phyloP scores from a whole-genome alignment of 1,139 yeast species.

The Blastobotrys buckinghamii region DNA sequence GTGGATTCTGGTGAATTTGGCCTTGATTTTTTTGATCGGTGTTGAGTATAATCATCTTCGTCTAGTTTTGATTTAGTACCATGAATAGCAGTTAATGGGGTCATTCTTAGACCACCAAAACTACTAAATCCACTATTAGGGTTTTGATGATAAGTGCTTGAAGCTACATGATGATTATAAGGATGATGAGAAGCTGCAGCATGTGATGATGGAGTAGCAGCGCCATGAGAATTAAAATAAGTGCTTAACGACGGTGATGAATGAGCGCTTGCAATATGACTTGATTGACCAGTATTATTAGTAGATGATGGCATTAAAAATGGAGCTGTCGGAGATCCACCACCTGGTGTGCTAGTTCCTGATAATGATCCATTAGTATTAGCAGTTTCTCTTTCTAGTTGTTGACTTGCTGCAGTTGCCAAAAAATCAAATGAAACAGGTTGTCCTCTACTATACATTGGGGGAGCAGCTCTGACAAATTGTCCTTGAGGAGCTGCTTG shows the following conservation, averaged over 20 bases:
- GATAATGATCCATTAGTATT: not conserved
- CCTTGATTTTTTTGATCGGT: slow-evolving; percentile 58
- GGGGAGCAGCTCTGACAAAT: slow-evolving; percentile 8
- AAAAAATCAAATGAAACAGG: slow-evolving; percentile 53
- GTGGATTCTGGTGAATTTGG: slow-evolving; percentile 76
- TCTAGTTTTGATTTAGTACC: slow-evolving; percentile 24
- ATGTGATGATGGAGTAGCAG: not conserved
- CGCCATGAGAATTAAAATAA: slow-evolving; percentile 37
- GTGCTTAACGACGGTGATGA: slow-evolving; percentile 63
- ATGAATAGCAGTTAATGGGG: slow-evolving; percentile 41
- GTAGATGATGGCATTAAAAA: slow-evolving; percentile 4
- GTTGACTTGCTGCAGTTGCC: slow-evolving; percentile 80
- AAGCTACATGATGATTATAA: slow-evolving; percentile 24
- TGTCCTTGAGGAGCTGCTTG: slow-evolving; percentile 3
- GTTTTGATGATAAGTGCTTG: slow-evolving; percentile 29
- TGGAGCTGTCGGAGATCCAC: slow-evolving; percentile 12
- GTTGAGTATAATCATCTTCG: slow-evolving; percentile 44
- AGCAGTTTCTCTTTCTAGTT: slow-evolving; percentile 46
- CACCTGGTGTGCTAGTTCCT: slow-evolving; percentile 10
- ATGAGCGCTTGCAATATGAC: slow-evolving; percentile 43
- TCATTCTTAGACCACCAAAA: slow-evolving; percentile 48
- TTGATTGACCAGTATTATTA: too few species aligned
- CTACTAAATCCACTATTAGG: slow-evolving; percentile 19
- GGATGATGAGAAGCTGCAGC: slow-evolving; percentile 17
- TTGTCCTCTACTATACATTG: slow-evolving; percentile 16